These are phyloP conservation scores for Moesziomyces sp. DNA, from an alignment of 1,284 basidiomycete genomes.

Conservation along the genomic window DNA sequence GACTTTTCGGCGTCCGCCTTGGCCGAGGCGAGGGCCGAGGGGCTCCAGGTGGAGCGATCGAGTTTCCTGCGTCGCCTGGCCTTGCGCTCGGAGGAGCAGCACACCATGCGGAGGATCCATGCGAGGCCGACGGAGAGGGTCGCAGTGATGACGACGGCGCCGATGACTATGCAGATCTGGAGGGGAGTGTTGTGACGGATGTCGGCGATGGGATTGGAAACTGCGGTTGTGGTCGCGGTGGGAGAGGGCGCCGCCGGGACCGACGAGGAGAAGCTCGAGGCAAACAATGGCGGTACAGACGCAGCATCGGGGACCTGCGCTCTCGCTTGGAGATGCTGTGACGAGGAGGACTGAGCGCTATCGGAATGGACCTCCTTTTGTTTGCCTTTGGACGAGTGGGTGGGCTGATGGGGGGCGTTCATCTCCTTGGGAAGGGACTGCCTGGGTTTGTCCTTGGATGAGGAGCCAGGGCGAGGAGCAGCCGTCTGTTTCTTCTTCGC, in stretches of 20 bases:
- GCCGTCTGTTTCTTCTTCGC: too few relatives aligned
- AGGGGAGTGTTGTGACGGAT: conserved; percentile 47
- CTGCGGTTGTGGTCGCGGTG: conserved; percentile 6
- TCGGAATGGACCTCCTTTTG: conserved; percentile 8
- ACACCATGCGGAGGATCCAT: conserved; percentile 41
- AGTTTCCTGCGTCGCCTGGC: conserved; percentile 25
- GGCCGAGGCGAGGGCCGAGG: conserved; percentile 5
- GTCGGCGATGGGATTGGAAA: conserved; percentile 14
- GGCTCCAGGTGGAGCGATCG: conserved; percentile 28
- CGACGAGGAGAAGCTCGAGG: conserved; percentile 1
- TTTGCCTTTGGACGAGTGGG: conserved; percentile 11
- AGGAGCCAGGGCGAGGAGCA: too few relatives aligned
- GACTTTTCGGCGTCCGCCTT: background rate
- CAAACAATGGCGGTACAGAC: conserved; percentile 9
- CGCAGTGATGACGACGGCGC: conserved; percentile 36
- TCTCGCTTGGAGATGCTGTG: too few relatives aligned
- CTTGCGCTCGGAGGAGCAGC: conserved; percentile 26
- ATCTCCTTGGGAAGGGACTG: background rate
- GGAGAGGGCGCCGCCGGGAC: conserved; percentile 8
- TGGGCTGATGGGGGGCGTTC: background rate
- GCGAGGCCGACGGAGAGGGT: conserved; percentile 43
- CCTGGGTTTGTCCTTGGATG: too few relatives aligned
- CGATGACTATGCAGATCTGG: conserved; percentile 46
- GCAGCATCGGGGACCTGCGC: conserved; percentile 1
- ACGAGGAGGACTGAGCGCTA: background rate